Conservation (phyloP, 306 rosid species). For the Vigna radiata region DNA sequence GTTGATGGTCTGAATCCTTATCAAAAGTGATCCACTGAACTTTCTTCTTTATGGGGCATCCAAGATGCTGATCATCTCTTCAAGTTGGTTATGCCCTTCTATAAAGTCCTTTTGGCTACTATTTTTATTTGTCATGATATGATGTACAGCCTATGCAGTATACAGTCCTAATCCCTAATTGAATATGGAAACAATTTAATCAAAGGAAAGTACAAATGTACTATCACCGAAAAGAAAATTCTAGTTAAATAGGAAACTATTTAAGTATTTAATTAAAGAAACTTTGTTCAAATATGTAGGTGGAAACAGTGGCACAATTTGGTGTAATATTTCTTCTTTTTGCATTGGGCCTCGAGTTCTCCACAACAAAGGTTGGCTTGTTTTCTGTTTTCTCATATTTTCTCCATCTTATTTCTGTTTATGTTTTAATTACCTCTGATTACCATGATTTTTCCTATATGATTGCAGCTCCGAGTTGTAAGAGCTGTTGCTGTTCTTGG, state of each 20-base stretch:
- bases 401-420: constrained; percentile 18
- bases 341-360: constrained; percentile 97
- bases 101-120: not conserved
- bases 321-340: constrained; percentile 97
- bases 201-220: constrained; percentile 5
- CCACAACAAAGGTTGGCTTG: constrained; percentile 71
- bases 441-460: constrained; percentile 26
- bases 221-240: not conserved
- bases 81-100: not conserved
- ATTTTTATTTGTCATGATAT: not conserved
- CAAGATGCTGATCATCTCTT: not conserved
- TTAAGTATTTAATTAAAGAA: not conserved
- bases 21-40: not conserved
- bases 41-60: not conserved
- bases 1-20: constrained; percentile 14
- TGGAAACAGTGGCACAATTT: constrained; percentile 99
- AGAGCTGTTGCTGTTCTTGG: constrained; percentile 94
- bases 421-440: constrained; percentile 25
- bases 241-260: constrained; percentile 7
- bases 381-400: constrained; percentile 31
- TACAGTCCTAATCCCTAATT: constrained; percentile 16
- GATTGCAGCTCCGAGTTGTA: constrained; percentile 86
- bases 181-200: not conserved
- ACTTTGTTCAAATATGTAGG: constrained; percentile 59
- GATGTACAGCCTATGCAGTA: not conserved